phyloP scores from a whole-genome alignment of 2,329 filamentous ascomycete genomes.

The Calonectria hawksworthii region DNA sequence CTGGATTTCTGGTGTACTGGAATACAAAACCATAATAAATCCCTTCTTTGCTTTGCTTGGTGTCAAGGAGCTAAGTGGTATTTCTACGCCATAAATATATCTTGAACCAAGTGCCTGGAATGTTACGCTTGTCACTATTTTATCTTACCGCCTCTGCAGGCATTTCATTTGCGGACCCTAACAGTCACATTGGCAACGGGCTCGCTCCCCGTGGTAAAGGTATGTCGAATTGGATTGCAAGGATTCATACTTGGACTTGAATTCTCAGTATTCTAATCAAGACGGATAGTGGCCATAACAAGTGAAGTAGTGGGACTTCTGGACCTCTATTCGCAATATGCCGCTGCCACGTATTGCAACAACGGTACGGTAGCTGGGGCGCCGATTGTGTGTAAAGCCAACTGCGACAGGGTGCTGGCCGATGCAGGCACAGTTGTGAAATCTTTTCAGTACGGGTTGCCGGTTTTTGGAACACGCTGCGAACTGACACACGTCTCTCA shows the following conservation, averaged over 20 bases:
- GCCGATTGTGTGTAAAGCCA: constrained; percentile 57
- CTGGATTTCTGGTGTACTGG: neutral
- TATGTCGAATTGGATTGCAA: neutral
- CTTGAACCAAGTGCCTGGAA: neutral
- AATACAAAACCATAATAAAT: neutral
- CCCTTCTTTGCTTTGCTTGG: neutral
- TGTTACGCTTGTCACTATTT: neutral
- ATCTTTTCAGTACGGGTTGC: constrained; percentile 54
- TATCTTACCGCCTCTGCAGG: neutral
- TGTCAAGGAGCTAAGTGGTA: neutral
- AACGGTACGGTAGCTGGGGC: constrained; percentile 54
- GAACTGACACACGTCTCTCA: constrained; percentile 47
- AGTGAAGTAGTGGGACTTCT: neutral
- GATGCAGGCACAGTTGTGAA: constrained; percentile 58
- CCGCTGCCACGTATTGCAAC: constrained; percentile 69
- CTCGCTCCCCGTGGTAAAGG: neutral
- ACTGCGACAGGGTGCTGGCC: constrained; percentile 59
- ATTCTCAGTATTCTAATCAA: neutral
- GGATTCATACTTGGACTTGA: neutral
- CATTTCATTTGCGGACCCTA: neutral
- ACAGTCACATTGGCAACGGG: neutral
- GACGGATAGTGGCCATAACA: neutral
- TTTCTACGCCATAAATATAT: neutral
- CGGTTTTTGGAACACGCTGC: neutral
- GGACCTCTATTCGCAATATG: constrained; percentile 62